Conservation (phyloP, 2,329 filamentous ascomycete genomes). For the Blastomyces percursus region DNA sequence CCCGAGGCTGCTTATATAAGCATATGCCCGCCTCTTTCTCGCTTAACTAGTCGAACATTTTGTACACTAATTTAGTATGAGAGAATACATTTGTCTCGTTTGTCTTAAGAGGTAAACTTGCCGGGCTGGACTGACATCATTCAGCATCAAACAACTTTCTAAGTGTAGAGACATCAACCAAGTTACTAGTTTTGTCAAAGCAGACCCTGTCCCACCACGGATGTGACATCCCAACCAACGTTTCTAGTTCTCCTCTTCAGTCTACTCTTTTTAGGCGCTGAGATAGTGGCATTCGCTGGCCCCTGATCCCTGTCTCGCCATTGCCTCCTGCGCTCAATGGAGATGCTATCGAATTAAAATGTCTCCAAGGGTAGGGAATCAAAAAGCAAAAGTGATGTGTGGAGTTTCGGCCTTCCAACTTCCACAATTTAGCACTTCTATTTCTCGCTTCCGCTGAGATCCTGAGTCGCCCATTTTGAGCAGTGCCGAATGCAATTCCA, state of each 20-base stretch:
- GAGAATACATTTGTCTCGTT: no score
- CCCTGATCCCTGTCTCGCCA: background rate
- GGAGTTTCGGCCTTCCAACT: background rate
- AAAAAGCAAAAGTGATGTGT: background rate
- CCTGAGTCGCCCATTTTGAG: background rate
- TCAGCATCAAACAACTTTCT: background rate
- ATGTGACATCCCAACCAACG: background rate
- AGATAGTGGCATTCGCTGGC: no score
- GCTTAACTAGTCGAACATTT: no score
- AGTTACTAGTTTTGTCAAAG: background rate
- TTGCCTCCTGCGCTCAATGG: background rate
- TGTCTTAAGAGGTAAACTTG: no score
- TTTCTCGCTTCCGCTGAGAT: background rate
- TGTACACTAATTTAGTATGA: no score
- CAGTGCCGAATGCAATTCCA: background rate
- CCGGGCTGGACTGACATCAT: background rate
- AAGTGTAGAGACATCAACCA: background rate
- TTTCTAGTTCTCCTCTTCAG: background rate
- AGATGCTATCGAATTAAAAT: background rate
- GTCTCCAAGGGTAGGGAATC: background rate
- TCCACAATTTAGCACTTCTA: background rate
- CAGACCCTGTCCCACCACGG: background rate
- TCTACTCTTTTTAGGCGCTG: background rate
- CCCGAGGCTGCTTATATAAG: background rate
- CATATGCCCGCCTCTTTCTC: background rate